Conservation (phyloP, 139 green algal genomes). For the Chlorella sp. region DNA sequence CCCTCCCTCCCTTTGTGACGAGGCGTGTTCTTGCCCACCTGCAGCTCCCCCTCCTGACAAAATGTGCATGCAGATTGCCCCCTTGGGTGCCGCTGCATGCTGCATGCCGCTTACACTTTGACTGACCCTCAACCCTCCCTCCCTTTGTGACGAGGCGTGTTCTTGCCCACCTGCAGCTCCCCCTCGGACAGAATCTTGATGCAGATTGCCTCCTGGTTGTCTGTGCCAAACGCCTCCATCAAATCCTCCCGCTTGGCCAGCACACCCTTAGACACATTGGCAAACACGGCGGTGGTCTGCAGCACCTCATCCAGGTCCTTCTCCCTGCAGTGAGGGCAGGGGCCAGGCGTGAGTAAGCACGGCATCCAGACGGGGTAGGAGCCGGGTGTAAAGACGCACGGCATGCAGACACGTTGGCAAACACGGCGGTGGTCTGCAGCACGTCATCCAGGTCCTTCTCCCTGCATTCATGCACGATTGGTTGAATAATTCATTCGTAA, state of each 20-base stretch:
- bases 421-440: constrained; percentile 94
- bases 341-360: background rate
- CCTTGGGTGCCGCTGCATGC: background rate
- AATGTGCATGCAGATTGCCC: background rate
- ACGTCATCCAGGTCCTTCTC: constrained; percentile 99
- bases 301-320: constrained; percentile 98
- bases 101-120: background rate
- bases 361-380: background rate
- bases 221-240: constrained; percentile 89
- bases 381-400: no score
- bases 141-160: no score
- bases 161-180: constrained; percentile 88
- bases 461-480: constrained; percentile 54
- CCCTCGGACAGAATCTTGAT: constrained; percentile 89
- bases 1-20: background rate
- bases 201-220: constrained; percentile 86
- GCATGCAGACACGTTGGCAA: constrained; percentile 86
- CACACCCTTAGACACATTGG: constrained; percentile 95
- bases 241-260: constrained; percentile 91
- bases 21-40: background rate
- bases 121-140: background rate
- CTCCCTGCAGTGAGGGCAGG: constrained; percentile 74
- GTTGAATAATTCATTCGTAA: no score
- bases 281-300: constrained; percentile 94
- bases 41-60: background rate